Evolutionary conservation across 306 rosid genomes (phyloP).

Genomic region (Glycine latifolia): DNA sequence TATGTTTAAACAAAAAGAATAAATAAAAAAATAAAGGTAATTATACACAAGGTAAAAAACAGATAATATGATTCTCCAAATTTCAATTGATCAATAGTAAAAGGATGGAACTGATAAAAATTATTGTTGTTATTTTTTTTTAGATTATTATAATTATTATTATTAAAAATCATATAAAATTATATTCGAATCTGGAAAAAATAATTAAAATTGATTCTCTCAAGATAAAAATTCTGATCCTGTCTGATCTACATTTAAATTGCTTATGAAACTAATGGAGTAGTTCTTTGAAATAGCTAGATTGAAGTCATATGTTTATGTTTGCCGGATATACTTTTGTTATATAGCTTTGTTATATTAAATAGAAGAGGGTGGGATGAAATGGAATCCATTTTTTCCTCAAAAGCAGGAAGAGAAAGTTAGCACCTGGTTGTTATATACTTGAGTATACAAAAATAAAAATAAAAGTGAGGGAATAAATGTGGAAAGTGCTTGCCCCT

Average conservation of each 20-base stretch:
- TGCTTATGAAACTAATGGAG: not conserved
- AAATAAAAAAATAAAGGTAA: not conserved
- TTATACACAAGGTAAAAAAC: too few species aligned
- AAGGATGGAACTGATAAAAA: too few species aligned
- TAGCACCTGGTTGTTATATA: constrained; percentile 42
- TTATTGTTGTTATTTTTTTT: not conserved
- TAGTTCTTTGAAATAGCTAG: not conserved
- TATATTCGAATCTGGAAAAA: too few species aligned
- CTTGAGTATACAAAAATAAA: constrained; percentile 25
- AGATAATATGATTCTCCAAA: too few species aligned
- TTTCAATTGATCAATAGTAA: too few species aligned
- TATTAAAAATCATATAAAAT: not conserved
- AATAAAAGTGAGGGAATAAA: constrained; percentile 39
- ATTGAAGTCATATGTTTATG: constrained; percentile 33
- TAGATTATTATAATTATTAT: too few species aligned
- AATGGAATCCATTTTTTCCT: constrained; percentile 63
- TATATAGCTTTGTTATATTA: constrained; percentile 46
- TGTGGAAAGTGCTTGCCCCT: constrained; percentile 68
- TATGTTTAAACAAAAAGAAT: not conserved
- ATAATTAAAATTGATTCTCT: constrained; percentile 1
- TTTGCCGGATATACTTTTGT: constrained; percentile 50
- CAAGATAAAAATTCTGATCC: not conserved
- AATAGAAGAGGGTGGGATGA: constrained; percentile 50
- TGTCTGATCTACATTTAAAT: not conserved
- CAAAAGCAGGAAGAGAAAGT: constrained; percentile 73